These are phyloP conservation scores for Penicillium simplicissimum DNA, from an alignment of 495 filamentous ascomycete genomes.

Conservation along the genomic window DNA sequence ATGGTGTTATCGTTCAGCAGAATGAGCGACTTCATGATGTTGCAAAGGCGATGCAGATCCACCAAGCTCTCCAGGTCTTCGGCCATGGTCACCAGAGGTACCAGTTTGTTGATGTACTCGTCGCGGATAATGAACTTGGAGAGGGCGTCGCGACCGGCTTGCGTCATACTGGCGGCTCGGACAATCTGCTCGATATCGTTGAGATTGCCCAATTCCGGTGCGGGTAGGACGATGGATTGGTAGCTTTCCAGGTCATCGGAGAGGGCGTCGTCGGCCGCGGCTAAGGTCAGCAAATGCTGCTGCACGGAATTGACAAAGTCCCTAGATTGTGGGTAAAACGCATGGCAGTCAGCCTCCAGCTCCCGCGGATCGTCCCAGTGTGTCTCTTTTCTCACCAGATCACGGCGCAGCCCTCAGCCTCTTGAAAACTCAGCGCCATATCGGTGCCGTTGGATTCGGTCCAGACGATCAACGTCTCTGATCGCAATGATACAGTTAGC, in stretches of 20 bases:
- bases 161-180: constrained; percentile 69
- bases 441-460: constrained; percentile 85
- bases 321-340: constrained; percentile 49
- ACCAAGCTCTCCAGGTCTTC: constrained; percentile 86
- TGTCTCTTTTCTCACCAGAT: constrained; percentile 68
- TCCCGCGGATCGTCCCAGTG: background rate
- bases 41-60: constrained; percentile 90
- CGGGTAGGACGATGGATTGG: constrained; percentile 71
- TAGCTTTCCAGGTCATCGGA: constrained; percentile 83
- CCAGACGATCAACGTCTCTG: constrained; percentile 98
- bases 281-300: constrained; percentile 57
- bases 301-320: constrained; percentile 89
- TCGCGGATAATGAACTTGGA: constrained; percentile 81
- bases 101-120: constrained; percentile 84
- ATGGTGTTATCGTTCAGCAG: constrained; percentile 92
- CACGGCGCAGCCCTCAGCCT: constrained; percentile 87
- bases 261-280: constrained; percentile 73
- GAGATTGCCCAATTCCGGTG: constrained; percentile 76
- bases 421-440: constrained; percentile 98
- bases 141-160: constrained; percentile 80
- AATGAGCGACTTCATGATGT: constrained; percentile 96
- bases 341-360: constrained; percentile 15
- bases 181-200: constrained; percentile 80
- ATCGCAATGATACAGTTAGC: constrained; percentile 30
- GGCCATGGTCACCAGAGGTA: constrained; percentile 79